Evolutionary conservation across 169 alveolate genomes (phyloP), one percentile per base, ranked within the genome.

Genomic region (Plasmodium vivax): DNA sequence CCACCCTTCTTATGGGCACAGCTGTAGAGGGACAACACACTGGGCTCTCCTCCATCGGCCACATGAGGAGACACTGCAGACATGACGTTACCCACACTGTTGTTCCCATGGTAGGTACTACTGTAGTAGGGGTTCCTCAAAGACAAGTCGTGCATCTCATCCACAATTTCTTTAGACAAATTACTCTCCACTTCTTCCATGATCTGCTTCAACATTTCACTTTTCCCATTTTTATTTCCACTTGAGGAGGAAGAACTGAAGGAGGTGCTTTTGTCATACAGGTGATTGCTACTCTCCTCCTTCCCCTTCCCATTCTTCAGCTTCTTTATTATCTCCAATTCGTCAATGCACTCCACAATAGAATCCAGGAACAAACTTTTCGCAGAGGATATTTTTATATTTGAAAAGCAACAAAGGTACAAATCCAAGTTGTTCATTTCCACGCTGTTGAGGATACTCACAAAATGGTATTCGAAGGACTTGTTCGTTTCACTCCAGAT

Each of bases 401-500:
- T 87, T 0, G 93, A 87, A 87, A 87, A 87, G 45, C 93, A 87
- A 34, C 93, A 87, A 5, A 87, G 62, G 56, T 87, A 87, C 9
- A 71, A 23, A 75, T 87, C 93, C 32, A 87, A 87, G 32, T 75
- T 87, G 27, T 87, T 87, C 23, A 80, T 12, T 1, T 87, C 83
- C 23, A 87, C 87, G 45, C 77, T 87, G 62, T 87, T 87, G 45
- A 87, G 68, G 27, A 87, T 23, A 41, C 77, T 87, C 8, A 87
- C 82, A 87, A 75, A 87, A 87, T 87, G 93, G 16, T 75, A 87
- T 75, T 87, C 93, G 81, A 87, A 87, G 23, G 93, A 19, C 68
- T 79, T 87, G 68, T 87, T 77, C 6, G 83, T 38, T 75, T 75
- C 85, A 74, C 93, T 58, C 93, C 93, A 87, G 14, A 79, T 32